These are phyloP conservation scores for Volvox carteri DNA, from an alignment of 163 green algal genomes.

Conservation along the genomic window DNA sequence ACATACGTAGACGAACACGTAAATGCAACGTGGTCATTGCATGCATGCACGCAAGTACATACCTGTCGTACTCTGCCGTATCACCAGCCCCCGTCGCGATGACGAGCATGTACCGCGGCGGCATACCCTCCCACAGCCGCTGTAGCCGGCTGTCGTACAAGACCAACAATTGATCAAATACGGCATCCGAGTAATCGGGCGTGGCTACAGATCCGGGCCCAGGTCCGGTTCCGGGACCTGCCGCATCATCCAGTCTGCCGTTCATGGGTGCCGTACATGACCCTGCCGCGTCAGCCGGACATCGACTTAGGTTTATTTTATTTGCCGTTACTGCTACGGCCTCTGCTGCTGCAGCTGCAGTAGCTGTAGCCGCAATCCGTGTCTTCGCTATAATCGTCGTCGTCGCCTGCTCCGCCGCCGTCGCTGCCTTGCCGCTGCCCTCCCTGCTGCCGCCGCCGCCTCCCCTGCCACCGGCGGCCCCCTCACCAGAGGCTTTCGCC, in stretches of 20 bases:
- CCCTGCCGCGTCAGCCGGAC: too few species aligned
- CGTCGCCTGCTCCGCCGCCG: neutral
- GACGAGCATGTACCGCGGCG: conserved; percentile 74
- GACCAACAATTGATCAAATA: conserved; percentile 57
- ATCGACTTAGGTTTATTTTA: too few species aligned
- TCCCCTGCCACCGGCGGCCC: neutral
- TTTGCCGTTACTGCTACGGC: too few species aligned
- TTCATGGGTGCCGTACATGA: too few species aligned
- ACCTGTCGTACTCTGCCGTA: conserved; percentile 63
- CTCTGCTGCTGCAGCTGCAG: neutral
- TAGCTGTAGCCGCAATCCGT: neutral
- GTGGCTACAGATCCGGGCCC: neutral
- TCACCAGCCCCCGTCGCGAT: conserved; percentile 81
- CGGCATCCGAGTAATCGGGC: conserved; percentile 41
- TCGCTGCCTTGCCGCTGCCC: neutral
- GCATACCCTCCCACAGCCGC: conserved; percentile 65
- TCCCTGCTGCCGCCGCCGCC: neutral
- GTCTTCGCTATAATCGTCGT: too few species aligned
- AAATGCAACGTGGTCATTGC: neutral
- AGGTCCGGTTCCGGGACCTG: neutral
- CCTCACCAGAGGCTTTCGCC: neutral
- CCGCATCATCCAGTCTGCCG: too few species aligned
- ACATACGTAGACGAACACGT: neutral
- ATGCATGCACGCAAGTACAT: neutral
- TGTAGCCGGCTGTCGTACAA: conserved; percentile 67